Evolutionary conservation across 306 rosid genomes (phyloP).

Genomic region (Phaseolus lunatus): DNA sequence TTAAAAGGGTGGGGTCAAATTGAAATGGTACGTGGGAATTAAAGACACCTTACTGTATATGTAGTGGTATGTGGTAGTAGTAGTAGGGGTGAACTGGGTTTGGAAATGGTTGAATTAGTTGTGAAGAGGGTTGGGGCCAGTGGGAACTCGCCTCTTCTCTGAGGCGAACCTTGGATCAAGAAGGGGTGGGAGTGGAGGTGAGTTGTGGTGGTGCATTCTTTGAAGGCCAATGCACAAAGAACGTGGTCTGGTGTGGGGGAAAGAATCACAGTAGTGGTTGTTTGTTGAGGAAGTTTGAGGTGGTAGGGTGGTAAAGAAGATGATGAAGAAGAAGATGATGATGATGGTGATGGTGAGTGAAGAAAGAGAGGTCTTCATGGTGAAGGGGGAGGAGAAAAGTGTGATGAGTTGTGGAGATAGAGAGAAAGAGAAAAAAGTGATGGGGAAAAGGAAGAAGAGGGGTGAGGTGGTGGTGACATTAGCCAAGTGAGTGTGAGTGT

Average conservation of each 20-base stretch:
- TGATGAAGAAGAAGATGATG: slow-evolving; percentile 29
- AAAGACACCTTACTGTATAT: slow-evolving; percentile 29
- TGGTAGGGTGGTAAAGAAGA: slow-evolving; percentile 35
- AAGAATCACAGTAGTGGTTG: slow-evolving; percentile 57
- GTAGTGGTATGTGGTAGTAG: background rate
- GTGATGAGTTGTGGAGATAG: background rate
- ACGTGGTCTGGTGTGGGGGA: slow-evolving; percentile 61
- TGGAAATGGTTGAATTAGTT: slow-evolving; percentile 10
- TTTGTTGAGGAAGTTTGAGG: slow-evolving; percentile 45
- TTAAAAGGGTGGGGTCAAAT: slow-evolving; percentile 18
- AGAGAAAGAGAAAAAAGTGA: background rate
- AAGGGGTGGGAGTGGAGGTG: slow-evolving; percentile 29
- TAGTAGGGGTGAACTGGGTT: background rate
- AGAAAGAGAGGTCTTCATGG: slow-evolving; percentile 67
- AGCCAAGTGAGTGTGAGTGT: slow-evolving; percentile 20
- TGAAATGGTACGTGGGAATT: slow-evolving; percentile 6
- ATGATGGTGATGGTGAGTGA: slow-evolving; percentile 33
- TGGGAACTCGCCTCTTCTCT: slow-evolving; percentile 86
- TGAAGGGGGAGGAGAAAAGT: background rate
- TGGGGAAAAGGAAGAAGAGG: slow-evolving; percentile 24
- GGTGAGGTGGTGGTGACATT: slow-evolving; percentile 25
- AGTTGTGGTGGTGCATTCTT: slow-evolving; percentile 44
- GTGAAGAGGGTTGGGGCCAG: slow-evolving; percentile 91
- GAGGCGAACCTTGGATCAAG: slow-evolving; percentile 73
- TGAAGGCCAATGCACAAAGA: slow-evolving; percentile 72